Evolutionary conservation across 371 early-diverging fungal genomes (phyloP).

Genomic region (Mortierella sp.): DNA sequence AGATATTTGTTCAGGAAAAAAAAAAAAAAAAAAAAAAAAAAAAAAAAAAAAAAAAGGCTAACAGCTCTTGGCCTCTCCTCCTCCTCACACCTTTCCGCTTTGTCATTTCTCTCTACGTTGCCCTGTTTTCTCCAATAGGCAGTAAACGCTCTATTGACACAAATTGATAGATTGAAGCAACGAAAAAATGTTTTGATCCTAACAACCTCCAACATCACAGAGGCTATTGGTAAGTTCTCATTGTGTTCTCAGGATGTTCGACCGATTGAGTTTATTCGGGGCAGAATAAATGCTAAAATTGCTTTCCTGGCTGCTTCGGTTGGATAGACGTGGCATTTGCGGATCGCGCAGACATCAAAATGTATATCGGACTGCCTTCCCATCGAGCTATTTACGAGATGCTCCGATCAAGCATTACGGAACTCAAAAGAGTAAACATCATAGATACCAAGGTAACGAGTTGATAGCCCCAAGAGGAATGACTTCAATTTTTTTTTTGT

Average conservation of each 20-base stretch:
- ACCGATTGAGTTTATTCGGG: too few species aligned
- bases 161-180: conserved; percentile 65
- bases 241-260: too few species aligned
- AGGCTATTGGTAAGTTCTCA: conserved; percentile 61
- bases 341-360: conserved; percentile 62
- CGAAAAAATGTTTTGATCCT: conserved; percentile 65
- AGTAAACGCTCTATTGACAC: conserved; percentile 66
- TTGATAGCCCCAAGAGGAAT: too few species aligned
- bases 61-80: too few species aligned
- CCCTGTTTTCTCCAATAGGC: conserved; percentile 34
- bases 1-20: too few species aligned
- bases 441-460: conserved; percentile 67
- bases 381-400: conserved; percentile 62
- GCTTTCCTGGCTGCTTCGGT: not conserved
- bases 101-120: not conserved
- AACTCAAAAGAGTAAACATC: conserved; percentile 57
- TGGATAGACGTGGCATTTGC: conserved; percentile 61
- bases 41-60: too few species aligned
- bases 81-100: not conserved
- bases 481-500: too few species aligned
- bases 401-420: conserved; percentile 56
- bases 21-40: too few species aligned
- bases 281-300: not conserved
- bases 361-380: conserved; percentile 63
- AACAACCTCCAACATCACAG: conserved; percentile 73